These are phyloP conservation scores for Neltuma alba DNA, from an alignment of 306 rosid genomes.

Conservation along the genomic window DNA sequence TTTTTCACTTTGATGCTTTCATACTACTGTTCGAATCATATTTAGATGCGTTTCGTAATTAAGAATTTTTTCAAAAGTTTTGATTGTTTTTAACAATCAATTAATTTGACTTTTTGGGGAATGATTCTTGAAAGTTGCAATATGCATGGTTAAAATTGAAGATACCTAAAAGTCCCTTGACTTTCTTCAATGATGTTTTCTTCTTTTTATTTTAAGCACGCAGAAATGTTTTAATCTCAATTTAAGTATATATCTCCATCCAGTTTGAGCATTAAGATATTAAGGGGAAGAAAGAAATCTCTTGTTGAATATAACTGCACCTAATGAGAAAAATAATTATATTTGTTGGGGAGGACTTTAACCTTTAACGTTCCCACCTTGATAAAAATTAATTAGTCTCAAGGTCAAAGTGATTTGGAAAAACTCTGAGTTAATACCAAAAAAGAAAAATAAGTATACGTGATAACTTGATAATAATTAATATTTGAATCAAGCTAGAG, in stretches of 20 bases:
- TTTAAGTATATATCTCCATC: neutral
- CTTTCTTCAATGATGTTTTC: neutral
- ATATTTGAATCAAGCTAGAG: no score
- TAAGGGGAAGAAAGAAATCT: neutral
- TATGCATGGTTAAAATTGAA: neutral
- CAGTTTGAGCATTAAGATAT: neutral
- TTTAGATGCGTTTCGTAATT: neutral
- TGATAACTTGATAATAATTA: no score
- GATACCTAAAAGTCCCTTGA: neutral
- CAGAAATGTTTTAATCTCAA: neutral
- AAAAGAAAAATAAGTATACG: no score
- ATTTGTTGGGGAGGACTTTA: no score
- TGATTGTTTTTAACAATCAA: neutral
- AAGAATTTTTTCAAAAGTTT: neutral
- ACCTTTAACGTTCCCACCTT: no score
- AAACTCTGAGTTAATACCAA: no score
- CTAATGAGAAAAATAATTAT: no score
- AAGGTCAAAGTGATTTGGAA: no score
- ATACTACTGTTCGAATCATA: neutral
- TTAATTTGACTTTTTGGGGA: neutral
- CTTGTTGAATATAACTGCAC: neutral
- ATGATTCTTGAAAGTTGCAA: neutral
- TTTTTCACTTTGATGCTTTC: neutral
- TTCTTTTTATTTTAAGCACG: no score
- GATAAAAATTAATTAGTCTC: no score